Percentiles rank a stretch among this genome's conserved stretches.
Evolutionary conservation across 139 green algal genomes (phyloP).

Genomic region (Chlamydomonas eustigma): DNA sequence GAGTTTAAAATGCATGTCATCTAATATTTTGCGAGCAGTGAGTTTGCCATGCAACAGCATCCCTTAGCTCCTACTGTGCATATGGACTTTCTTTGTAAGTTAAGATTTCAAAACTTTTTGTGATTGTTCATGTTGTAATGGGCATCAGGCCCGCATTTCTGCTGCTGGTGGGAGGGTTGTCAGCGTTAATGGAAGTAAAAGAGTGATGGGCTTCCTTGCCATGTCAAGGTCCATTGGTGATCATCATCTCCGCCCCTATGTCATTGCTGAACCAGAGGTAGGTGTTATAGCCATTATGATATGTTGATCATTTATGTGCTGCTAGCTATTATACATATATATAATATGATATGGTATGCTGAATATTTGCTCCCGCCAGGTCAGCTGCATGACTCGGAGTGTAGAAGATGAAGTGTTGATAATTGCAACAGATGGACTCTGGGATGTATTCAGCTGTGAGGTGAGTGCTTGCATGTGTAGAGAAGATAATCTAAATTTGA

Average conservation of each 20-base stretch:
- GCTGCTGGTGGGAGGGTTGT: conserved; percentile 55
- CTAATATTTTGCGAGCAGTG: no score
- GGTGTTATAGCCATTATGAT: no score
- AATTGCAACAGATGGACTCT: conserved; percentile 51
- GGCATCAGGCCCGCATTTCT: conserved; percentile 46
- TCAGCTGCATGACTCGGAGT: no score
- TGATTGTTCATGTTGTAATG: not conserved
- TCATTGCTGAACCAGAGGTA: conserved; percentile 60
- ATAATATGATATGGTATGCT: no score
- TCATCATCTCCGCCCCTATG: conserved; percentile 51
- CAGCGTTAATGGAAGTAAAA: conserved; percentile 43
- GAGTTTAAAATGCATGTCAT: conserved; percentile 10
- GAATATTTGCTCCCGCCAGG: no score
- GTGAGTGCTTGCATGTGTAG: not conserved
- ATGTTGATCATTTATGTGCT: no score
- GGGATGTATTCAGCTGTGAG: conserved; percentile 31
- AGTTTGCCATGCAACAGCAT: no score
- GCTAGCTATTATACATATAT: no score
- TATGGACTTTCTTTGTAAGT: not conserved
- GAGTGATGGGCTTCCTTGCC: conserved; percentile 68
- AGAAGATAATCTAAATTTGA: not conserved
- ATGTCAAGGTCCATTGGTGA: conserved; percentile 71
- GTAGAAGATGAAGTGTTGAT: conserved; percentile 62
- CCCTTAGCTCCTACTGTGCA: not conserved
- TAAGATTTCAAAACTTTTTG: not conserved